phyloP scores from a whole-genome alignment of 2,329 filamentous ascomycete genomes.

The Fusarium veterinarium region DNA sequence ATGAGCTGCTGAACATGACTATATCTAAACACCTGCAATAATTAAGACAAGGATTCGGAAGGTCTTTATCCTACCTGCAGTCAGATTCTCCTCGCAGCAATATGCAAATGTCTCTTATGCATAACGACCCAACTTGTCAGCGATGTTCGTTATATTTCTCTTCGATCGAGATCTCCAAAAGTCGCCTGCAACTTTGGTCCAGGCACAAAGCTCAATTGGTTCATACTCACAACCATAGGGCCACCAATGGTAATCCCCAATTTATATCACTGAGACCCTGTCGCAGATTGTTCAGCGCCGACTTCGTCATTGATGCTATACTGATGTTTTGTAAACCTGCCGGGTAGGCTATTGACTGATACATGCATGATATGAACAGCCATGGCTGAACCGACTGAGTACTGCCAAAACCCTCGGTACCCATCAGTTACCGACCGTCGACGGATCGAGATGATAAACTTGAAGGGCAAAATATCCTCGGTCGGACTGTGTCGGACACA shows the following conservation, averaged over 20 bases:
- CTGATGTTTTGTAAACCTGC: not conserved
- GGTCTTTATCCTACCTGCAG: not conserved
- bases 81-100: not conserved
- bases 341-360: not conserved
- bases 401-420: not conserved
- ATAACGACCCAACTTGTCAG: not conserved
- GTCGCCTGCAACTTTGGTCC: not conserved
- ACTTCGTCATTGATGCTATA: conserved; percentile 27
- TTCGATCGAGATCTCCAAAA: conserved; percentile 12
- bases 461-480: conserved; percentile 18
- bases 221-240: not conserved
- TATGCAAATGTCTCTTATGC: not conserved
- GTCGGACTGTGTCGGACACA: conserved; percentile 30
- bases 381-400: not conserved
- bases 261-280: not conserved
- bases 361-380: not conserved
- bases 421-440: conserved; percentile 21
- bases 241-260: not conserved
- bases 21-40: not conserved
- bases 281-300: not conserved
- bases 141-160: conserved; percentile 6
- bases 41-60: not conserved
- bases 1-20: not conserved
- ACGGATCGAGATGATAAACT: not conserved
- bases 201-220: conserved; percentile 4